Conservation (phyloP, 1,284 basidiomycete species). For the Heterobasidion annosum region DNA sequence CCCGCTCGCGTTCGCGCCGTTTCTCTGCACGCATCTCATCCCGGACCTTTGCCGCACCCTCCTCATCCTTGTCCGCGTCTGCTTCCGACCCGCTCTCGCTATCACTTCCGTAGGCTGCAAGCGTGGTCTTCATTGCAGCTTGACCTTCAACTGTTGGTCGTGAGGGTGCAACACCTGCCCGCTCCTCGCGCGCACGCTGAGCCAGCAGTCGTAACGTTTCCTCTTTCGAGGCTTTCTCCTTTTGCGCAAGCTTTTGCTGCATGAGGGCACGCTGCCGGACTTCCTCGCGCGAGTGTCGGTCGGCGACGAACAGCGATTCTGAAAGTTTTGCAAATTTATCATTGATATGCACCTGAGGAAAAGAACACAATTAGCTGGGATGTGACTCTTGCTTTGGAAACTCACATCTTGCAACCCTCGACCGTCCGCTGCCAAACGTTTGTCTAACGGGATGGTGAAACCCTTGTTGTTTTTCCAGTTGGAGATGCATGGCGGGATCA, state of each 20-base stretch:
- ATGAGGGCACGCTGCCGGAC: conserved; percentile 93
- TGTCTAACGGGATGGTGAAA: conserved; percentile 98
- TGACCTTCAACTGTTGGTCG: conserved; percentile 40
- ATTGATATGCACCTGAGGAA: conserved; percentile 83
- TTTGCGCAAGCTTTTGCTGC: conserved; percentile 97
- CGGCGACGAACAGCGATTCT: conserved; percentile 93
- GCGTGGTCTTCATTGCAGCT: conserved; percentile 63
- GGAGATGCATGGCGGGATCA: conserved; percentile 99
- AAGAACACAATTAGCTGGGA: conserved; percentile 1
- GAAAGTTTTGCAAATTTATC: conserved; percentile 99
- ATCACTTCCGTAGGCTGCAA: conserved; percentile 83
- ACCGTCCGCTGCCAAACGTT: conserved; percentile 96
- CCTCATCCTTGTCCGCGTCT: conserved; percentile 59
- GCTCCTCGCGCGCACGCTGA: conserved; percentile 92
- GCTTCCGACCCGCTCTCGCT: conserved; percentile 44
- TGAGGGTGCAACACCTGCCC: conserved; percentile 60
- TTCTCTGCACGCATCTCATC: conserved; percentile 91
- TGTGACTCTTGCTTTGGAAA: conserved; percentile 9
- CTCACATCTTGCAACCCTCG: conserved; percentile 94
- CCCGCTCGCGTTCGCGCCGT: conserved; percentile 88
- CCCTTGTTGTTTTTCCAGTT: conserved; percentile 99
- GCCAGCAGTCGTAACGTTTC: conserved; percentile 92
- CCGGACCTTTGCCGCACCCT: conserved; percentile 78
- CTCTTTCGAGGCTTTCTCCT: conserved; percentile 96
- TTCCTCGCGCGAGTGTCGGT: conserved; percentile 96